Conservation (phyloP, 352 stramenopile genomes). For the Phytophthora melonis region DNA sequence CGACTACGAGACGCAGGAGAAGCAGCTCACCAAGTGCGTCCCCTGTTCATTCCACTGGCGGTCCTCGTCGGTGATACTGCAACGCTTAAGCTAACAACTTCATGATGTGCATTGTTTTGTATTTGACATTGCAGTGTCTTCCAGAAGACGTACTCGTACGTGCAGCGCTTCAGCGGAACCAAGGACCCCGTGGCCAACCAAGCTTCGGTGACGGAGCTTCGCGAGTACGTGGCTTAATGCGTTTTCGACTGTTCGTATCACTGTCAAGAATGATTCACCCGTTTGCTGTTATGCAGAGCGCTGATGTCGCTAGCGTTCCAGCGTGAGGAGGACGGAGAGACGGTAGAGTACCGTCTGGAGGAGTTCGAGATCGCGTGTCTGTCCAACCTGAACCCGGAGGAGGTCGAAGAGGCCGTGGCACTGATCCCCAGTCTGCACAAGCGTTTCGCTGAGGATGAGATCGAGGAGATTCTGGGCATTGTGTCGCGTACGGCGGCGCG, state of each 20-base stretch:
- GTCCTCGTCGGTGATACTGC: not conserved
- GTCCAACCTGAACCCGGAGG: conserved; percentile 91
- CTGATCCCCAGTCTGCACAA: conserved; percentile 91
- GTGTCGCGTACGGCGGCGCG: conserved; percentile 87
- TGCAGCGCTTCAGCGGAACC: conserved; percentile 92
- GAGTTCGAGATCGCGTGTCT: conserved; percentile 92
- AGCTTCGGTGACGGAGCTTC: conserved; percentile 88
- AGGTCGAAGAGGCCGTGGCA: conserved; percentile 89
- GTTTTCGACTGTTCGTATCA: no score
- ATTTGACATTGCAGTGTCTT: conserved; percentile 68
- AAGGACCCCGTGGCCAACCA: conserved; percentile 93
- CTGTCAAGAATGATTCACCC: no score
- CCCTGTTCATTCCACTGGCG: not conserved
- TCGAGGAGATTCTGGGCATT: conserved; percentile 91
- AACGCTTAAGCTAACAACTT: not conserved
- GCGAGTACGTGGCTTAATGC: conserved; percentile 64
- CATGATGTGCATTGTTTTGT: not conserved
- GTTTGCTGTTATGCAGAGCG: conserved; percentile 47
- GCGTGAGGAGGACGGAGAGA: conserved; percentile 76
- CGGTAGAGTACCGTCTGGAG: conserved; percentile 83
- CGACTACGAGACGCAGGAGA: conserved; percentile 93
- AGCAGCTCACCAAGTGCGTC: conserved; percentile 84
- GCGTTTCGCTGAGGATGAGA: conserved; percentile 90
- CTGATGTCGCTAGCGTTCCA: conserved; percentile 89
- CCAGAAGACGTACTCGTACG: conserved; percentile 93